Evolutionary conservation across 495 filamentous ascomycete genomes (phyloP).

Genomic region (Xylaria sp.): DNA sequence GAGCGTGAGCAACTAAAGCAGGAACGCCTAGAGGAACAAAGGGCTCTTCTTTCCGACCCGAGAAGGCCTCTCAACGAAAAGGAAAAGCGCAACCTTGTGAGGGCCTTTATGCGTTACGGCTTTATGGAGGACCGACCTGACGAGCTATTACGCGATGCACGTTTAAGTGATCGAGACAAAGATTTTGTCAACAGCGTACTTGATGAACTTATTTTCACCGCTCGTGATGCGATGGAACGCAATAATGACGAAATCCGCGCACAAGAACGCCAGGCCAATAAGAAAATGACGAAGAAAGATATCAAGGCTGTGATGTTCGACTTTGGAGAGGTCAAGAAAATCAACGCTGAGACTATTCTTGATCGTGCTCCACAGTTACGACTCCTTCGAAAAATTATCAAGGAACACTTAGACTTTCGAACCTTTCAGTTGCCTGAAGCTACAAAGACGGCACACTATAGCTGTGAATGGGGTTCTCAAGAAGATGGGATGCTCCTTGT

Average conservation of each 20-base stretch:
- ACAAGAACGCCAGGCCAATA: slow-evolving; percentile 75
- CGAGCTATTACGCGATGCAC: slow-evolving; percentile 84
- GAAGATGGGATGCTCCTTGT: slow-evolving; percentile 98
- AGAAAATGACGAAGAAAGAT: slow-evolving; percentile 89
- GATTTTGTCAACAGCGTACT: slow-evolving; percentile 73
- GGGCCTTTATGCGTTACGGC: slow-evolving; percentile 86
- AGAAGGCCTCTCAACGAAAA: slow-evolving; percentile 85
- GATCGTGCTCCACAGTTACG: slow-evolving; percentile 89
- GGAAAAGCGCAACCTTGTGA: slow-evolving; percentile 88
- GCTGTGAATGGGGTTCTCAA: slow-evolving; percentile 84
- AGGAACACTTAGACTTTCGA: slow-evolving; percentile 65
- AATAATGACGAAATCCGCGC: slow-evolving; percentile 72
- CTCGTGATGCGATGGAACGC: slow-evolving; percentile 73
- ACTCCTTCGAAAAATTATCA: slow-evolving; percentile 76
- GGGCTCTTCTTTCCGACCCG: slow-evolving; percentile 72
- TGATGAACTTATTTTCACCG: slow-evolving; percentile 55
- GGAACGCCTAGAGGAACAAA: slow-evolving; percentile 65
- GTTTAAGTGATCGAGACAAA: slow-evolving; percentile 78
- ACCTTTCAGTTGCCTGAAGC: slow-evolving; percentile 91
- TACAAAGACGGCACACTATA: slow-evolving; percentile 83
- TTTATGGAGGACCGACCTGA: slow-evolving; percentile 84
- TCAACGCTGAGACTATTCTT: slow-evolving; percentile 93
- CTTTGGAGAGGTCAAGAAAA: slow-evolving; percentile 85
- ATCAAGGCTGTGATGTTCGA: slow-evolving; percentile 96
- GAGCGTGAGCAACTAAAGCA: slow-evolving; percentile 75